phyloP scores from a whole-genome alignment of 345 rosid species.

The Sisymbrium altissimum region DNA sequence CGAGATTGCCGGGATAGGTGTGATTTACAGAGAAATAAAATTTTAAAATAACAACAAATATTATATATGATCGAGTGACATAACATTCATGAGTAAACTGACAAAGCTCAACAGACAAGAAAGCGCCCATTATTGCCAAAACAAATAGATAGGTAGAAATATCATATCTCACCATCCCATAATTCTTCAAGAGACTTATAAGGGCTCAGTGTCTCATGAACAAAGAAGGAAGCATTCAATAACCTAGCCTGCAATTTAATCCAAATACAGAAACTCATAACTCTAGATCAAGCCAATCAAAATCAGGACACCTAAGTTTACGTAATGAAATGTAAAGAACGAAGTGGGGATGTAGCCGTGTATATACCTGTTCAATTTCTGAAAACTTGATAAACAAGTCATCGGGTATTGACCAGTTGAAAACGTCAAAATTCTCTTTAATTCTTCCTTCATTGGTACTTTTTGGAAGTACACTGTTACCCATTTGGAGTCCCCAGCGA shows the following conservation, averaged over 20 bases:
- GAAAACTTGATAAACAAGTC: slow-evolving; percentile 57
- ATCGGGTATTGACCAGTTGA: slow-evolving; percentile 72
- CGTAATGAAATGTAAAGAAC: background rate
- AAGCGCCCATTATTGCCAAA: background rate
- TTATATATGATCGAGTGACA: background rate
- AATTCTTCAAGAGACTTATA: slow-evolving; percentile 66
- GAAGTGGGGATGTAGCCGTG: background rate
- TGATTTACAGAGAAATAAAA: too few relatives aligned
- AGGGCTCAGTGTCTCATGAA: slow-evolving; percentile 51
- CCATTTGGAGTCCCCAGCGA: slow-evolving; percentile 90
- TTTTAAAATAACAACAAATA: background rate
- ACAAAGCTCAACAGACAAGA: background rate
- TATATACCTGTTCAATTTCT: slow-evolving; percentile 68
- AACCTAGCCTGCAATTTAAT: slow-evolving; percentile 53
- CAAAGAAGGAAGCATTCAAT: slow-evolving; percentile 42
- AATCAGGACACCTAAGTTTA: background rate
- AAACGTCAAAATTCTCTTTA: slow-evolving; percentile 64
- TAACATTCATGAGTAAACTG: background rate
- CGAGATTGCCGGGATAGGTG: too few relatives aligned
- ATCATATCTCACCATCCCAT: slow-evolving; percentile 83
- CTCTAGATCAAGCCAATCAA: background rate
- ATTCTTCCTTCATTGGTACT: slow-evolving; percentile 66
- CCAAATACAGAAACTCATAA: background rate
- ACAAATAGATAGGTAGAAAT: slow-evolving; percentile 11
- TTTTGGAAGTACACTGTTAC: slow-evolving; percentile 86